Base-by-base conservation (phyloP, 495 filamentous ascomycete genomes). In the Penicillium silybi region DNA sequence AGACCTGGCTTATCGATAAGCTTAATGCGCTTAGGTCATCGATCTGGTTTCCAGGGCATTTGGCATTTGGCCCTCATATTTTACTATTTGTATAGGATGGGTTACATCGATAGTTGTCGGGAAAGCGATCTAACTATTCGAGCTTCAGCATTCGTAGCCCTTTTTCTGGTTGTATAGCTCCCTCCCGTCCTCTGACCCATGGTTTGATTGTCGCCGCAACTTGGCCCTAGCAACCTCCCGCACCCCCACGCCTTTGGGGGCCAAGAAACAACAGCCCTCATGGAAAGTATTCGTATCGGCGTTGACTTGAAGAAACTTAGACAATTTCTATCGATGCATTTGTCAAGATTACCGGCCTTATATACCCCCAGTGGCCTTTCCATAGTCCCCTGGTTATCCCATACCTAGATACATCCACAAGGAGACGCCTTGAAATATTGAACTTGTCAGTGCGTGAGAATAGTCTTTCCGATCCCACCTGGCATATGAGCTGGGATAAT, bases 1-100 rank as follows among this genome's bases (percentile, higher is more conserved):
- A 51, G 42, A 25, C 9, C 25, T 17, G 25, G 8, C 60, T 71
- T 75, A 75, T 75, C 72, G 72, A 75, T 75, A 75, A 75, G 72
- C 70, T 75, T 73, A 73, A 66, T 67, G 50, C 44, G 41, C 32
- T 62, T 57, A 57, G 53, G 49, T 60, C 46, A 56, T 41, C 23
- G 18, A 23, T 26, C 19, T 42, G 17, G 53, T 50, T 51, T 46
- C 53, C 53, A 32, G 52, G 46, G 46, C 52, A 55, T 41, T 40
- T 11, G 46, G 46, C 52, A 55, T 41, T 40, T 11, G 13, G 32
- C 15, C 6, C n/a, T 19, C 34, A 53, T 46, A n/a, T 27, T 32
- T 32, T 11, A 3, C 29, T 3, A 3, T 32, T 13, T 10, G 29
- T 13, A 32, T 15, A 11, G 29, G 8, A 11, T 32, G 10, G 11